Conservation (phyloP, 176 grass and related monocot species). For the Avena atlantica region DNA sequence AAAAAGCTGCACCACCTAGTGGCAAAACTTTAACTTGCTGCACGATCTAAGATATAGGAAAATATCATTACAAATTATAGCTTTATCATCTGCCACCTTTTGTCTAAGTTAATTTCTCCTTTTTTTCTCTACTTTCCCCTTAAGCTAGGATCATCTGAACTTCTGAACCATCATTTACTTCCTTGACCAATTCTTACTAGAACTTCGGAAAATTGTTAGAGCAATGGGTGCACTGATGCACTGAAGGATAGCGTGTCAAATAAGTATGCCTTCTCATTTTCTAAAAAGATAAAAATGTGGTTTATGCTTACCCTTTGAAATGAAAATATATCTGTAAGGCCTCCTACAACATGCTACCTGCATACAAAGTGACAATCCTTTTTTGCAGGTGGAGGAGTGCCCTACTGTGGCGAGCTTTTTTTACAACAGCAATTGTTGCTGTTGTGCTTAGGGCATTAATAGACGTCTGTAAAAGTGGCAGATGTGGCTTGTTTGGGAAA, state of each 20-base stretch:
- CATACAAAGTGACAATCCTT: neutral
- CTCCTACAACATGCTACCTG: neutral
- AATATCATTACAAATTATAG: neutral
- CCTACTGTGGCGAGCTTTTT: slow-evolving; percentile 93
- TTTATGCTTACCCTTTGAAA: neutral
- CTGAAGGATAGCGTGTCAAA: slow-evolving; percentile 7
- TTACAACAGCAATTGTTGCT: slow-evolving; percentile 85
- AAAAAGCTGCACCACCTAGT: neutral
- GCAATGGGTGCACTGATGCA: neutral
- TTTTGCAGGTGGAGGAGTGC: slow-evolving; percentile 95
- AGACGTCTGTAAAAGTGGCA: slow-evolving; percentile 79
- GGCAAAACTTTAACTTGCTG: neutral
- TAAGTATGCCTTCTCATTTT: neutral
- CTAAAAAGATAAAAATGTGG: neutral
- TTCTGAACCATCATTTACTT: neutral
- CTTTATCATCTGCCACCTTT: slow-evolving; percentile 11
- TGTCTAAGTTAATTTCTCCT: neutral
- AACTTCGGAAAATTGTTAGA: slow-evolving; percentile 5
- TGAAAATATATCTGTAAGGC: neutral
- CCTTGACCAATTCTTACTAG: neutral
- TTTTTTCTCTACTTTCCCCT: neutral
- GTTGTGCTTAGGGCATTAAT: slow-evolving; percentile 88
- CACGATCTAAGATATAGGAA: neutral
- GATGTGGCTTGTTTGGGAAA: slow-evolving; percentile 92
- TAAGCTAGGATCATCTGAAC: neutral